These are phyloP conservation scores for Pseudocercospora vitis DNA, from an alignment of 2,329 filamentous ascomycete species.

Conservation along the genomic window DNA sequence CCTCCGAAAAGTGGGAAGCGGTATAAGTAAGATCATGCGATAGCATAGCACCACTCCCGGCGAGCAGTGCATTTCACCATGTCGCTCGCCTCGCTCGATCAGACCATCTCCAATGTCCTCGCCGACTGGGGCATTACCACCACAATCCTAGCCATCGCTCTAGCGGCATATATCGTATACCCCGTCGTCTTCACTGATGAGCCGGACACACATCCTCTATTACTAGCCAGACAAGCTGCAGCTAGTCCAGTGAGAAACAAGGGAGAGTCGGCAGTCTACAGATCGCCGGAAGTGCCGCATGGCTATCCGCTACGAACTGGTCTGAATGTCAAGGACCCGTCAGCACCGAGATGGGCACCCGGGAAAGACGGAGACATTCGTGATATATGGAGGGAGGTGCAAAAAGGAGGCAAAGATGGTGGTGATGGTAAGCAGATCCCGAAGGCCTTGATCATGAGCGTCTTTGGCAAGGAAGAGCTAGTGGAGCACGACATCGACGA, in stretches of 20 bases:
- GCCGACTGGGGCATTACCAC: slow-evolving; percentile 81
- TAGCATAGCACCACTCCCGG: neutral
- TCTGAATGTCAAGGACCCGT: slow-evolving; percentile 77
- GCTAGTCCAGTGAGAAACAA: slow-evolving; percentile 76
- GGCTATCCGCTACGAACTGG: slow-evolving; percentile 77
- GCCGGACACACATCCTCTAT: slow-evolving; percentile 86
- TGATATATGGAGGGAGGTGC: slow-evolving; percentile 80
- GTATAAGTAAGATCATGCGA: neutral
- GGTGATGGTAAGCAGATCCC: slow-evolving; percentile 62
- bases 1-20: slow-evolving; percentile 3
- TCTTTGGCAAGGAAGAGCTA: slow-evolving; percentile 72
- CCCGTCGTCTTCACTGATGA: slow-evolving; percentile 70
- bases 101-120: slow-evolving; percentile 66
- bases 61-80: slow-evolving; percentile 11
- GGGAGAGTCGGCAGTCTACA: slow-evolving; percentile 81
- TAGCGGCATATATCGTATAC: slow-evolving; percentile 69
- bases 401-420: slow-evolving; percentile 51
- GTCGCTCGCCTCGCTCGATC: slow-evolving; percentile 57
- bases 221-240: slow-evolving; percentile 80
- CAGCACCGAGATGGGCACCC: slow-evolving; percentile 75
- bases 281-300: slow-evolving; percentile 80
- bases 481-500: slow-evolving; percentile 70
- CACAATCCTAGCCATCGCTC: slow-evolving; percentile 65
- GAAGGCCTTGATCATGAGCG: slow-evolving; percentile 72
- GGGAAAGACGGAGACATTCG: slow-evolving; percentile 86